Evolutionary conservation across 169 alveolate genomes (phyloP).

Genomic region (Eimeria praecox): DNA sequence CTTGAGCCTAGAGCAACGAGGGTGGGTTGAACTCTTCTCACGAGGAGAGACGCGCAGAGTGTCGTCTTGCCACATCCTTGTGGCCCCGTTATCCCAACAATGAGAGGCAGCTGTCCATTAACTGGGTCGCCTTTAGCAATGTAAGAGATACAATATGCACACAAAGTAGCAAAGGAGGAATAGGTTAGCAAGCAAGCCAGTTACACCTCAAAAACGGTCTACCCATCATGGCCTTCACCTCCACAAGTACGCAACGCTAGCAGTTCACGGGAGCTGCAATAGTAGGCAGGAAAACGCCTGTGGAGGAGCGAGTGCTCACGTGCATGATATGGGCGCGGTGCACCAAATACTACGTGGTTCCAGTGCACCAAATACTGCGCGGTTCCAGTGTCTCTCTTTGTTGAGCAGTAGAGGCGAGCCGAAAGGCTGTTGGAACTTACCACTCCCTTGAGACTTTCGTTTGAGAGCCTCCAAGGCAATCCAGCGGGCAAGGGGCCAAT

Average conservation of each 20-base stretch:
- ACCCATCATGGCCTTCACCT: neutral
- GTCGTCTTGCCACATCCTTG: slow-evolving; percentile 75
- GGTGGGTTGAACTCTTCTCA: neutral
- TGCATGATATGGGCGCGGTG: neutral
- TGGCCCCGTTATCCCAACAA: slow-evolving; percentile 67
- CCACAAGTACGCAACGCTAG: neutral
- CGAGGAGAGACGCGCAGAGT: slow-evolving; percentile 39
- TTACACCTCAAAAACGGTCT: neutral
- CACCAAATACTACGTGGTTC: neutral
- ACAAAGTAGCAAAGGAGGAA: neutral
- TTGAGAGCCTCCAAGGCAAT: slow-evolving; percentile 40
- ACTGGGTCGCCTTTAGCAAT: neutral
- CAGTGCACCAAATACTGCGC: neutral
- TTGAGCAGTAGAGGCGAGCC: neutral
- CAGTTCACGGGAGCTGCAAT: neutral
- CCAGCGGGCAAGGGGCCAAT: slow-evolving; percentile 60
- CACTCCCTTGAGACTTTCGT: neutral
- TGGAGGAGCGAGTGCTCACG: neutral
- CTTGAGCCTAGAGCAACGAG: neutral
- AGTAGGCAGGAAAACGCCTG: neutral
- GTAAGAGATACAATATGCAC: neutral
- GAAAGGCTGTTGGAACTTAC: neutral
- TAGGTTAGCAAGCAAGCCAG: neutral
- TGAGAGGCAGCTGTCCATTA: neutral
- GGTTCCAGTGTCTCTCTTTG: neutral